Base-by-base conservation (phyloP, 2,329 filamentous ascomycete genomes). In the Alternaria conjuncta region DNA sequence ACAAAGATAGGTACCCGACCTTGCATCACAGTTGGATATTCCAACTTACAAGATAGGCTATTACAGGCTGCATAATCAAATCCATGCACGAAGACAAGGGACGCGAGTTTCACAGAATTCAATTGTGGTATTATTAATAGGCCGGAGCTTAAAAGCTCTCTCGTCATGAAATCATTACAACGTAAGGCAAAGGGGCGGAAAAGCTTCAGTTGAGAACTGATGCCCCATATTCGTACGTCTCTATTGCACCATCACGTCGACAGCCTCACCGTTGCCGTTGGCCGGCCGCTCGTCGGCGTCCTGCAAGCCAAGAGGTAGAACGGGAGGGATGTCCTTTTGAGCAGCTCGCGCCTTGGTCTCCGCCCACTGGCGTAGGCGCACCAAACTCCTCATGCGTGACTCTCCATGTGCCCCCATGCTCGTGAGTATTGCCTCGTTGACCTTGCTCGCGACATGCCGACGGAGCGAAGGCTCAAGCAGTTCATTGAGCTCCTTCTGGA, bases 371-470 rank as follows among this genome's bases (percentile, higher is more conserved):
- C 95, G 88, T 76, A 97, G 86, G 74, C 90, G 90, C 44, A 97
- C 89, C 4, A 99, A 85, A 67, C 92, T 88, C 60, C 92, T 87
- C 68, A 99, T 92, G 25, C 92, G 91, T 12, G 94, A 91, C 78
- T 97, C 93, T 65, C 90, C 88, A 65, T 89, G 86, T 70, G 89
- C 85, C 21, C 90, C 90, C 76, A 94, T 90, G 55, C 87, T 89
- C 60, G 87, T 85, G 25, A 98, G 83, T 57, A 99, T 93, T 11
- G 94, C 93, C 79, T 94, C 90, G 77, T 99, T 99, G 57, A 99
- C 96, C 71, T 87, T 87, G 65, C 90, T 90, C 5, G 96, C 96
- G n/a, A 97, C 94, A 46, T 90, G 88, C 70, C 90, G 89, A 65
- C 96, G 89, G 47, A 98, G 85, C 51, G 89, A 87, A 3, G 94